Conservation (phyloP, 768 basidiomycete species). For the Psilocybe cubensis region DNA sequence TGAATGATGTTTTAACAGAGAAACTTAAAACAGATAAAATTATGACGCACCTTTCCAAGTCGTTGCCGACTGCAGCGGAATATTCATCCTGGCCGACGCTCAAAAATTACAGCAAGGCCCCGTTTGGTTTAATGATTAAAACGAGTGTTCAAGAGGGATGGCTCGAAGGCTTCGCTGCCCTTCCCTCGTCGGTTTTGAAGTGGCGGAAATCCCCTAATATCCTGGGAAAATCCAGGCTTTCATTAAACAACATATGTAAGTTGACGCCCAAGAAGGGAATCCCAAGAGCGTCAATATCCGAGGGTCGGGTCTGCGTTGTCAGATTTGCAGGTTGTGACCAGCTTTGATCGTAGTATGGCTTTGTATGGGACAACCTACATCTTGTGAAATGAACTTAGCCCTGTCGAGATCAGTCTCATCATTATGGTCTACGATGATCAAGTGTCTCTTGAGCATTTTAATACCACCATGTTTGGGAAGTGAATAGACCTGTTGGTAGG, state of each 20-base stretch:
- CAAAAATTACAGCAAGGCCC: background rate
- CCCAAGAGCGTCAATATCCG: background rate
- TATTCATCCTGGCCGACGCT: background rate
- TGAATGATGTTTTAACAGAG: background rate
- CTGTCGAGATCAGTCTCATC: background rate
- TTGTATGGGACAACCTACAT: no score
- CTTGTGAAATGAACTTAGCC: background rate
- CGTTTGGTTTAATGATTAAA: background rate
- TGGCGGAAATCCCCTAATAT: background rate
- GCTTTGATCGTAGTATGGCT: no score
- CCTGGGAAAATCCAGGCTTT: background rate
- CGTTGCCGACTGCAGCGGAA: background rate
- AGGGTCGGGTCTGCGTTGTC: background rate
- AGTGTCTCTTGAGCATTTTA: no score
- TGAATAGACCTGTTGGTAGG: no score
- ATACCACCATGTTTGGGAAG: no score
- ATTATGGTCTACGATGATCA: background rate
- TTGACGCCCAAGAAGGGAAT: background rate
- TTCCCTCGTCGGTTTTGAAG: background rate
- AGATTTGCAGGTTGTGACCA: background rate
- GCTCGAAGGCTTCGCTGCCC: background rate
- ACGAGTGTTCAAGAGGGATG: background rate
- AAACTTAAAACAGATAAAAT: background rate
- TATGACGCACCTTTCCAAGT: slow-evolving; percentile 9
- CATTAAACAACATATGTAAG: background rate